A percentile compares a stretch with the other conserved stretches of the same genome.
These are phyloP conservation scores for Hygrophorus pudorinus DNA, from an alignment of 768 basidiomycete species.

Conservation along the genomic window DNA sequence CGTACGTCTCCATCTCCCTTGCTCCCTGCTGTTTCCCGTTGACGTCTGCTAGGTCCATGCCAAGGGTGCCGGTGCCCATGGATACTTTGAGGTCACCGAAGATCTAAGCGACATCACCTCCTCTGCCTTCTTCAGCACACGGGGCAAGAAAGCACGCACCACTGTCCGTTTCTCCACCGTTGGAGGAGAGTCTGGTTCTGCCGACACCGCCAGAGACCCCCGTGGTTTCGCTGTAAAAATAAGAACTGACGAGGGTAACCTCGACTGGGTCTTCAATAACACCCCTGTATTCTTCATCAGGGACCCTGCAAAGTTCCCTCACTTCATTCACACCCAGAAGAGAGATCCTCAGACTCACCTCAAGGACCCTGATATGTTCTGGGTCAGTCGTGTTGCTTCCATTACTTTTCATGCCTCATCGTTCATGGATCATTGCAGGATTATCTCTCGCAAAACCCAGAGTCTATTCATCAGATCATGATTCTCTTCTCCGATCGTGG, in stretches of 20 bases:
- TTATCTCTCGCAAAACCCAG: slow-evolving; percentile 80
- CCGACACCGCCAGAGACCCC: slow-evolving; percentile 89
- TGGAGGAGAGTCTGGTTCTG: slow-evolving; percentile 77
- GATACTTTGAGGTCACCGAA: slow-evolving; percentile 85
- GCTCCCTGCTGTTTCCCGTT: slow-evolving; percentile 16
- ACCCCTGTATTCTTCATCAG: slow-evolving; percentile 88
- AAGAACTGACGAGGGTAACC: slow-evolving; percentile 84
- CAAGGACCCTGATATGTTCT: slow-evolving; percentile 81
- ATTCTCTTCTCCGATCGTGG: slow-evolving; percentile 94
- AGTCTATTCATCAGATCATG: slow-evolving; percentile 82
- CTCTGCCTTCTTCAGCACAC: slow-evolving; percentile 51
- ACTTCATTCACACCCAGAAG: slow-evolving; percentile 93
- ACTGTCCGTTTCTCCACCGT: slow-evolving; percentile 94
- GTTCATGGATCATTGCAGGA: slow-evolving; percentile 53
- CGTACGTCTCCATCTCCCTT: slow-evolving; percentile 31
- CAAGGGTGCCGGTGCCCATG: slow-evolving; percentile 89
- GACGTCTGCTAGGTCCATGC: slow-evolving; percentile 62
- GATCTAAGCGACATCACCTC: slow-evolving; percentile 76
- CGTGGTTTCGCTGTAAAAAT: slow-evolving; percentile 90
- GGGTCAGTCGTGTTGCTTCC: slow-evolving; percentile 33
- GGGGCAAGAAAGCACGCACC: slow-evolving; percentile 58
- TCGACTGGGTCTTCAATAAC: slow-evolving; percentile 90
- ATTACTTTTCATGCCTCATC: slow-evolving; percentile 10
- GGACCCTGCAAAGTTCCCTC: slow-evolving; percentile 82
- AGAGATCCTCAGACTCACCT: slow-evolving; percentile 87